Evolutionary conservation across 1,284 basidiomycete species (phyloP), one percentile per base, ranked within the genome.

Genomic region (Termitomyces sp.): DNA sequence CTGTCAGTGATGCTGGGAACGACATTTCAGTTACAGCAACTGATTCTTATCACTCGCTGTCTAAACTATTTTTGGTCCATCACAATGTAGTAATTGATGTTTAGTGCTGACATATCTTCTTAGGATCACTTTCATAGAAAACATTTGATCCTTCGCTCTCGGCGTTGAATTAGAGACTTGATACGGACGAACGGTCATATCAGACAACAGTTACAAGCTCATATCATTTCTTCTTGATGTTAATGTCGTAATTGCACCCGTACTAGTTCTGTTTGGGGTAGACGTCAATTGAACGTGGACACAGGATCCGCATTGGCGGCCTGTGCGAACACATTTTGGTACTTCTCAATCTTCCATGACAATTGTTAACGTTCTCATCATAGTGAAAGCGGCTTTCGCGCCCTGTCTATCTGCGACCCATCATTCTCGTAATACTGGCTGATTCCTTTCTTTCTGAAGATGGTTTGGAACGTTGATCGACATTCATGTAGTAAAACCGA

Each of bases 1-100:
- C 24, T 28, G 28, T 39, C 19, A 28, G 24, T 55, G 57, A 58
- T 56, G 47, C 47, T 58, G 57, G 51, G 54, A 58, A 58, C 51
- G 28, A 15, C 13, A 21, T 55, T 19, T 19, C 26, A 40, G 19
- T 30, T 19, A 15, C 26, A 40, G 19, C 21, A 21, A 34, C 36
- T 36, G n/a, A 41, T 39, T 34, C n/a, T n/a, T n/a, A n/a, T 38
- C 47, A 49, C 56, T 41, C 36, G 33, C 51, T 52, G 51, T 52
- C 50, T 42, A 21, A 36, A n/a, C 24, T 19, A 41, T 48, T 31
- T 39, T 48, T 53, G 15, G 19, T n/a, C 38, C 46, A 58, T 50
- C 50, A 55, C 36, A 54, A 50, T 41, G 53, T 58, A 50, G 33
- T 49, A 47, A 47, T 51, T 41, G 10, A 30, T 47, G 24, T 30